phyloP scores from a whole-genome alignment of 208 protist species.

The Wallacemonas sp. region DNA sequence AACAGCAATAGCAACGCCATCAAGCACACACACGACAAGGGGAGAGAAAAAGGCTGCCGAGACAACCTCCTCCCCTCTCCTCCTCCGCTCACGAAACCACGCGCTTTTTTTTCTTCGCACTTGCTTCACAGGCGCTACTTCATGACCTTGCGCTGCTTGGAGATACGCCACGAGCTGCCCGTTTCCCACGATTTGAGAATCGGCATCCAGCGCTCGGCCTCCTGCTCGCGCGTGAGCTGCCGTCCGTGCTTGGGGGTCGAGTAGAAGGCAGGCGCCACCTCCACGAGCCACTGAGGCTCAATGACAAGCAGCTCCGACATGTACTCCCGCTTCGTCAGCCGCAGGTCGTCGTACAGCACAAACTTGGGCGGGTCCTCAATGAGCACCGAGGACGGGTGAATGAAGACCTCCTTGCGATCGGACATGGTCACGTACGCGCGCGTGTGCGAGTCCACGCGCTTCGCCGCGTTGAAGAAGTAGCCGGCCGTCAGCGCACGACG shows the following conservation, averaged over 20 bases:
- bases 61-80: no score
- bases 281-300: constrained; percentile 94
- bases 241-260: constrained; percentile 55
- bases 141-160: constrained; percentile 53
- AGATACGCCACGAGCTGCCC: constrained; percentile 90
- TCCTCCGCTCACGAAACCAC: no score
- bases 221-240: constrained; percentile 77
- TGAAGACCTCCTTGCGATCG: constrained; percentile 89
- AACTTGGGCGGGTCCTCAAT: constrained; percentile 92
- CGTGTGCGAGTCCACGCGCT: constrained; percentile 80
- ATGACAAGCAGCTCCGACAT: constrained; percentile 95
- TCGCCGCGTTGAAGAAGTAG: constrained; percentile 98
- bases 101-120: no score
- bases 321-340: constrained; percentile 97
- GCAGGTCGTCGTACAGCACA: constrained; percentile 98
- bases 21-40: no score
- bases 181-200: constrained; percentile 88
- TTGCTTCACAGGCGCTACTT: no score
- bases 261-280: constrained; percentile 96
- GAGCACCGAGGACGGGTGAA: constrained; percentile 87
- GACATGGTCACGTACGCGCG: constrained; percentile 82
- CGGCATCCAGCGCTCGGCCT: constrained; percentile 82
- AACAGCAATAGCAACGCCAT: no score
- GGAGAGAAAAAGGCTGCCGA: no score
- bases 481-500: constrained; percentile 96